Conservation (phyloP, 1,284 basidiomycete genomes). For the Lentinula novae-zelandiae region DNA sequence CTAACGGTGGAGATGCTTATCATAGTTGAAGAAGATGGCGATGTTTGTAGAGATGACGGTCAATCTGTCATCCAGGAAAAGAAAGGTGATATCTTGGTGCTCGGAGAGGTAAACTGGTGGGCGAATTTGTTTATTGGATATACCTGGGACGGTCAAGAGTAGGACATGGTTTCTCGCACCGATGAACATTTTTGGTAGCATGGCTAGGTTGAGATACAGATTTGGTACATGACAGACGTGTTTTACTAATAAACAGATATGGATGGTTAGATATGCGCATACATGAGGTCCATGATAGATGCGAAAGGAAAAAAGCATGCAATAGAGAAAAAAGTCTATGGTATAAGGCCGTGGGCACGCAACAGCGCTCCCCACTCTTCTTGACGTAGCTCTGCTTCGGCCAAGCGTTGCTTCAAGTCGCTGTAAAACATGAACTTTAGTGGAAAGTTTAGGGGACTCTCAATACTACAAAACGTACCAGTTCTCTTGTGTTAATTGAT, state of each 20-base stretch:
- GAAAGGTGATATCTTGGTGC: slow-evolving; percentile 26
- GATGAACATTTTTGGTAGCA: background rate
- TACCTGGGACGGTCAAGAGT: slow-evolving; percentile 62
- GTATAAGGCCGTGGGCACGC: slow-evolving; percentile 12
- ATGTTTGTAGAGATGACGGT: slow-evolving; percentile 74
- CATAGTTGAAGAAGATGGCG: slow-evolving; percentile 62
- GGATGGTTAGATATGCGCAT: slow-evolving; percentile 10
- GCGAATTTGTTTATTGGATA: slow-evolving; percentile 64
- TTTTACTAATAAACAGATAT: slow-evolving; percentile 5
- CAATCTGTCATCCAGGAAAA: slow-evolving; percentile 37
- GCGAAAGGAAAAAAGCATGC: background rate
- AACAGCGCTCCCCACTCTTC: slow-evolving; percentile 54
- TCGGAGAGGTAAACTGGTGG: slow-evolving; percentile 61
- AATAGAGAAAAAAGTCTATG: slow-evolving; percentile 1
- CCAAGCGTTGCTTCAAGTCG: slow-evolving; percentile 65
- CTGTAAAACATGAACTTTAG: slow-evolving; percentile 31
- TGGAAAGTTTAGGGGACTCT: slow-evolving; percentile 8
- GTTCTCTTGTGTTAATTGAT: slow-evolving; percentile 72
- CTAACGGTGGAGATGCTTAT: slow-evolving; percentile 73
- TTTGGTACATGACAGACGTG: background rate
- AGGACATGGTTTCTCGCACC: slow-evolving; percentile 8
- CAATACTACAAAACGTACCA: slow-evolving; percentile 44
- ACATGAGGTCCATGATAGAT: slow-evolving; percentile 15
- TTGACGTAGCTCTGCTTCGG: slow-evolving; percentile 69
- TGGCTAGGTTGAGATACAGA: background rate